Conservation (phyloP, 2,329 filamentous ascomycete species). For the Aspergillus unguis region DNA sequence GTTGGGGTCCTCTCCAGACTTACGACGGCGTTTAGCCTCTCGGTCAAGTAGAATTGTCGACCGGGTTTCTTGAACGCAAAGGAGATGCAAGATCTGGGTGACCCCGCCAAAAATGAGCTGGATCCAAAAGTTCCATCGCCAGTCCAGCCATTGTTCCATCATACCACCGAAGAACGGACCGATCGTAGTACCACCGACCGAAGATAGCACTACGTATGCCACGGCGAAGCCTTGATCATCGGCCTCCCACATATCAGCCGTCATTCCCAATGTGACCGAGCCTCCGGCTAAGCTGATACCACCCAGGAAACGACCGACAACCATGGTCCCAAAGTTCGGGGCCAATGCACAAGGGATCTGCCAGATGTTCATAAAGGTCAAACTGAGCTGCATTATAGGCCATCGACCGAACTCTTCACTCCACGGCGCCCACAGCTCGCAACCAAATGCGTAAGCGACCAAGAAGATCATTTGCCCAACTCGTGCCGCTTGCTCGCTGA, state of each 20-base stretch:
- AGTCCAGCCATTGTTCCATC: constrained; percentile 50
- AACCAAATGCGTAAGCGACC: constrained; percentile 77
- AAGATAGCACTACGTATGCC: constrained; percentile 72
- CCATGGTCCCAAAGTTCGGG: constrained; percentile 66
- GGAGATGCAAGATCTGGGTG: constrained; percentile 50
- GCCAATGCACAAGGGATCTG: constrained; percentile 70
- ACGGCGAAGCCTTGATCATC: constrained; percentile 72
- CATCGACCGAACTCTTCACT: constrained; percentile 79
- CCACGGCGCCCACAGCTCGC: constrained; percentile 85
- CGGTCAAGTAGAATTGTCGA: constrained; percentile 55
- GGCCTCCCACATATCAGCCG: constrained; percentile 69
- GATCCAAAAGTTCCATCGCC: constrained; percentile 64
- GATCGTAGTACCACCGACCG: constrained; percentile 68
- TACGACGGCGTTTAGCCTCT: constrained; percentile 56
- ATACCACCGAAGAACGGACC: constrained; percentile 55
- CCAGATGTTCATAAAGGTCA: constrained; percentile 75
- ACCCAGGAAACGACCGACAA: constrained; percentile 65
- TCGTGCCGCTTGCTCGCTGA: constrained; percentile 66
- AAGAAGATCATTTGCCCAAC: constrained; percentile 74
- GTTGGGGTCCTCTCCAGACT: constrained; percentile 53
- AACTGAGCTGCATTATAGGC: constrained; percentile 68
- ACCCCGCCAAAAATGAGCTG: constrained; percentile 56
- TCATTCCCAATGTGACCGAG: constrained; percentile 71
- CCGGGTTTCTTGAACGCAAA: constrained; percentile 62
- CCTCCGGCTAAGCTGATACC: constrained; percentile 69